Base-by-base conservation (phyloP, 2,329 filamentous ascomycete genomes). In the Bipolaris bicolor region DNA sequence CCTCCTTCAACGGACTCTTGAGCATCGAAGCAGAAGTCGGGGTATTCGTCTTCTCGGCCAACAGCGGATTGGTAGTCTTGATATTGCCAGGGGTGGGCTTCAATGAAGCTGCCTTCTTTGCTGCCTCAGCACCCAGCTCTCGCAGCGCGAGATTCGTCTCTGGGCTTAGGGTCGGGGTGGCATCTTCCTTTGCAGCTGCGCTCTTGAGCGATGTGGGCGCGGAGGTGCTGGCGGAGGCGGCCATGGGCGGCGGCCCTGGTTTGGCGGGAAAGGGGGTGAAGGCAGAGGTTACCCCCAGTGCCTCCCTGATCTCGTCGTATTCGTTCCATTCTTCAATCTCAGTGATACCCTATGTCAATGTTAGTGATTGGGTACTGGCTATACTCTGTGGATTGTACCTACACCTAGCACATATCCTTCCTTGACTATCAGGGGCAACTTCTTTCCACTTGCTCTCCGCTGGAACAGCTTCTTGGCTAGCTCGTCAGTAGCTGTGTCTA, bases 251-350 rank as follows among this genome's bases (percentile, higher is more conserved):
- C 15, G 60, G 53, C 10, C 46, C 49, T 33, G 69, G 64, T 43
- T 70, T 71, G 53, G 75, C 57, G 65, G 73, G 61, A 66, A 69
- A 74, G 18, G 69, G 70, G 58, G 76, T 66, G 41, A 73, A 67
- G 22, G 64, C 60, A 9, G 64, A 52, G 31, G 68, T 68, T n/a
- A 71, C 64, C n/a, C 82, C 82, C 68, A 98, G 87, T 69, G 94
- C 90, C 78, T 94, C 87, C 77, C 92, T 92, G 60, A 99, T 85
- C 79, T 98, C 94, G 78, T 92, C 92, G 78, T 96, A 97, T 77
- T 99, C 95, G 81, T 99, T 99, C 95, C 94, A 98, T 75, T 99
- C 95, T 79, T 99, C 95, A 62, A 98, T 87, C 77, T 98, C 89
- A 63, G 94, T 90, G 48, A 97, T 84, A 75, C 97, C 95, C 93